A percentile compares a stretch with the other conserved stretches of the same genome.
Conservation (phyloP, 192 early-diverging fungal species). For the Linnemannia schmuckeri region DNA sequence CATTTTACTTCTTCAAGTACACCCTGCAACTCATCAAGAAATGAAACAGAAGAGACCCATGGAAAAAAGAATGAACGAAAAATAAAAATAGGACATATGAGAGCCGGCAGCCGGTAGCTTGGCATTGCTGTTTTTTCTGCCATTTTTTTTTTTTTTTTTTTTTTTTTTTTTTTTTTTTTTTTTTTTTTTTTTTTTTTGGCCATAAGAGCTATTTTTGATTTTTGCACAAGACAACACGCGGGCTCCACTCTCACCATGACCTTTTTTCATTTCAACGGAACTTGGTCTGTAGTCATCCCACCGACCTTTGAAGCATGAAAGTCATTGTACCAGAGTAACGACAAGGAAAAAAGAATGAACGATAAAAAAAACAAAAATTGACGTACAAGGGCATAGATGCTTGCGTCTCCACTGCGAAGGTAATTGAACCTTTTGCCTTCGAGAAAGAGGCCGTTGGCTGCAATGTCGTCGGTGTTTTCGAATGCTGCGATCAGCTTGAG, state of each 20-base stretch:
- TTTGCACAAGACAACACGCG: not conserved
- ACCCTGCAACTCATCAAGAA: not conserved
- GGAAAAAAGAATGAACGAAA: not conserved
- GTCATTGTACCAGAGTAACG: not conserved
- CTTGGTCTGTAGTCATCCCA: not conserved
- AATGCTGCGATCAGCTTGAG: constrained; percentile 72
- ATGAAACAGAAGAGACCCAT: not conserved
- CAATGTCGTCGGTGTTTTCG: constrained; percentile 68
- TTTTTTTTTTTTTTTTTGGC: too few relatives aligned
- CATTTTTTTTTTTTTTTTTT: not conserved
- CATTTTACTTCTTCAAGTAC: not conserved
- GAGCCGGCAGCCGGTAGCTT: not conserved
- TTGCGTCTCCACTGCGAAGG: constrained; percentile 73
- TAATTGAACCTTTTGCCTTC: constrained; percentile 83
- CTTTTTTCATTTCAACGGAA: not conserved
- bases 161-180: too few relatives aligned
- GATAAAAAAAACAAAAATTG: not conserved
- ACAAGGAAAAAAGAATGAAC: not conserved
- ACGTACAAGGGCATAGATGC: constrained; percentile 78
- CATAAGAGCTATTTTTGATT: constrained; percentile 5
- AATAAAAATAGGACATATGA: not conserved
- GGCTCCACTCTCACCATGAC: not conserved
- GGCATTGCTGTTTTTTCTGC: not conserved
- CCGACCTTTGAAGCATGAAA: not conserved
- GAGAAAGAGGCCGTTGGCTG: constrained; percentile 75